These are phyloP conservation scores for Pythium diclinum DNA, from an alignment of 352 stramenopile species.

Conservation along the genomic window DNA sequence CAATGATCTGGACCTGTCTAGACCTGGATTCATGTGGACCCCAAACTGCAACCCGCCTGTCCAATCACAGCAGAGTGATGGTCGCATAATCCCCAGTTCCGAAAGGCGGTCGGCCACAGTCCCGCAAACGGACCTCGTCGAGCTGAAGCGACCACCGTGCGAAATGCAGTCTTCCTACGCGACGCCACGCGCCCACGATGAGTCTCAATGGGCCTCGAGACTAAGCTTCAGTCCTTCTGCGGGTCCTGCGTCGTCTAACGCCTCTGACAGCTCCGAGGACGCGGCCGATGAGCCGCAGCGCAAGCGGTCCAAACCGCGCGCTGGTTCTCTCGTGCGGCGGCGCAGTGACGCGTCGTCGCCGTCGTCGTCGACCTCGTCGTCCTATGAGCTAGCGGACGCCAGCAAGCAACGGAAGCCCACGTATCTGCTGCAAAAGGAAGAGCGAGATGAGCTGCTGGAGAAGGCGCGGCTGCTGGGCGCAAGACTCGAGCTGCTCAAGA, in stretches of 20 bases:
- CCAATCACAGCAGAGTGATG: not conserved
- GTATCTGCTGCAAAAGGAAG: slow-evolving; percentile 26
- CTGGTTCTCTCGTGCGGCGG: not conserved
- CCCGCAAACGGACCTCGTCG: not conserved
- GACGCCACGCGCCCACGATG: not conserved
- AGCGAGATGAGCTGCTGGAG: slow-evolving; percentile 18
- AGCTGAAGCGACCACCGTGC: too few relatives aligned
- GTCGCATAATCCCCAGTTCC: not conserved
- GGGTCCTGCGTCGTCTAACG: not conserved
- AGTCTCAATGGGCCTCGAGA: too few relatives aligned
- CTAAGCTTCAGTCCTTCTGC: too few relatives aligned
- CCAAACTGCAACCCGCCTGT: not conserved
- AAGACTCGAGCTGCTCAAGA: slow-evolving; percentile 25
- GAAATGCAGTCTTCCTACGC: not conserved
- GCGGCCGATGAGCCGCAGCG: not conserved
- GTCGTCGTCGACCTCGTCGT: slow-evolving; percentile 7
- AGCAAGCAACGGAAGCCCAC: slow-evolving; percentile 4
- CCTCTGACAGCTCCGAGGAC: not conserved
- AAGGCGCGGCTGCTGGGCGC: slow-evolving; percentile 17
- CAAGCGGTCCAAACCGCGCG: not conserved
- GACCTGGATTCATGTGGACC: not conserved
- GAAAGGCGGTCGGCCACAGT: not conserved
- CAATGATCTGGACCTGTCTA: not conserved
- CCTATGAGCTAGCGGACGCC: not conserved
- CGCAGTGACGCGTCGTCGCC: slow-evolving; percentile 5